These are phyloP conservation scores for Zymoseptoria ardabiliae DNA, from an alignment of 2,329 filamentous ascomycete species.

Conservation along the genomic window DNA sequence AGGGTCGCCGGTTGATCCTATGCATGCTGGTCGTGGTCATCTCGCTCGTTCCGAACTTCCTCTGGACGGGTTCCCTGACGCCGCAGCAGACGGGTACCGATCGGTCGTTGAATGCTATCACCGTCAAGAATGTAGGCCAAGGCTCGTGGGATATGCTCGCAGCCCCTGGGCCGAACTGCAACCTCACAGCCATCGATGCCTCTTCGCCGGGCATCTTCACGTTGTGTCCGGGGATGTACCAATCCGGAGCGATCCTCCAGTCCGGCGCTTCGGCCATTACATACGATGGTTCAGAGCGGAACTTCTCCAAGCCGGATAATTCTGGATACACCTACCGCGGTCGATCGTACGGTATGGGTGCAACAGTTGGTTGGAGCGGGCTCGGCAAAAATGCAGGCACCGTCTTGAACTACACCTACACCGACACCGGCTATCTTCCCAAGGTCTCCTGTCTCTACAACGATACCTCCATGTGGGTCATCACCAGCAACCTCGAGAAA, in stretches of 20 bases:
- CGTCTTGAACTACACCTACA: neutral
- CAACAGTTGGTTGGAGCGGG: neutral
- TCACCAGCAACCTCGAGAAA: neutral
- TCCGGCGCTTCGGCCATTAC: neutral
- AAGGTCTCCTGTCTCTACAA: slow-evolving; percentile 1
- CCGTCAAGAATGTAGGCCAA: neutral
- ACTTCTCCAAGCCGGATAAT: slow-evolving; percentile 1
- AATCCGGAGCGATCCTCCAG: neutral
- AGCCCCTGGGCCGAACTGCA: neutral
- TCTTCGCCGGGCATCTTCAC: neutral
- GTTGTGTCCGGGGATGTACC: neutral
- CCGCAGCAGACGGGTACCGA: neutral
- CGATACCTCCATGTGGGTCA: neutral
- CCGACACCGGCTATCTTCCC: neutral
- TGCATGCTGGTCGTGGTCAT: neutral
- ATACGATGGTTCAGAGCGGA: neutral
- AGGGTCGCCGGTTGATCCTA: neutral
- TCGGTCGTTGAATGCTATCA: neutral
- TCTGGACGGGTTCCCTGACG: slow-evolving; percentile 3
- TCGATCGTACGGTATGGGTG: slow-evolving; percentile 1
- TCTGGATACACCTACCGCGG: neutral
- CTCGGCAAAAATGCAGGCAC: neutral
- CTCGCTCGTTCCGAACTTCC: neutral
- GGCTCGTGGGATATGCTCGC: neutral
- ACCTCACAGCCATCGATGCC: neutral